phyloP scores from a whole-genome alignment of 2,329 filamentous ascomycete genomes.

The Blastomyces silverae region DNA sequence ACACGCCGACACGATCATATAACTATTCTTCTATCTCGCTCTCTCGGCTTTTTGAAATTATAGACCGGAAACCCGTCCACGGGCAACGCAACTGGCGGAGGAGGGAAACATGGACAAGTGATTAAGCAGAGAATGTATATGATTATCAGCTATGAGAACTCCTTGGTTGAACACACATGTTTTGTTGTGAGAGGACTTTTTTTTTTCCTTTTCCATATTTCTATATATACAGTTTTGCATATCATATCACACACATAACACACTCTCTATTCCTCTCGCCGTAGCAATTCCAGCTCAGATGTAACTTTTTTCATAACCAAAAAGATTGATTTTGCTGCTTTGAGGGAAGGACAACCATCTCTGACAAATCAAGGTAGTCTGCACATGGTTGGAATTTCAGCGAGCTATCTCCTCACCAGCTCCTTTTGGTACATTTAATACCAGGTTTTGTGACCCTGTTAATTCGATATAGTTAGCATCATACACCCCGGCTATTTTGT shows the following conservation, averaged over 20 bases:
- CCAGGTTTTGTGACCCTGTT: slow-evolving; percentile 60
- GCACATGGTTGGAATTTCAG: neutral
- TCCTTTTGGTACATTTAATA: slow-evolving; percentile 29
- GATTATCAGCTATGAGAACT: neutral
- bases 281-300: neutral
- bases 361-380: neutral
- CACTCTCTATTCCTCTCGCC: neutral
- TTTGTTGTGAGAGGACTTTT: neutral
- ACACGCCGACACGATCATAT: too few relatives aligned
- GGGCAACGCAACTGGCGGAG: neutral
- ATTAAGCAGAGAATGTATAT: neutral
- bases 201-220: slow-evolving; percentile 10
- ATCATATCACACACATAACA: neutral
- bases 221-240: slow-evolving; percentile 10
- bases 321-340: neutral
- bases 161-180: neutral
- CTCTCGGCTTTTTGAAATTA: too few relatives aligned
- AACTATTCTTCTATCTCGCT: too few relatives aligned
- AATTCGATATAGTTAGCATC: slow-evolving; percentile 22
- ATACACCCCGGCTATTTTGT: slow-evolving; percentile 8
- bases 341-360: neutral
- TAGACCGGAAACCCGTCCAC: too few relatives aligned
- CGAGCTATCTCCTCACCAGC: neutral
- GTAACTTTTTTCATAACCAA: neutral
- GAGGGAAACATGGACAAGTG: neutral